Evolutionary conservation across 306 rosid genomes (phyloP), one percentile per base, ranked within the genome.

Genomic region (Ammopiptanthus mongolicus): DNA sequence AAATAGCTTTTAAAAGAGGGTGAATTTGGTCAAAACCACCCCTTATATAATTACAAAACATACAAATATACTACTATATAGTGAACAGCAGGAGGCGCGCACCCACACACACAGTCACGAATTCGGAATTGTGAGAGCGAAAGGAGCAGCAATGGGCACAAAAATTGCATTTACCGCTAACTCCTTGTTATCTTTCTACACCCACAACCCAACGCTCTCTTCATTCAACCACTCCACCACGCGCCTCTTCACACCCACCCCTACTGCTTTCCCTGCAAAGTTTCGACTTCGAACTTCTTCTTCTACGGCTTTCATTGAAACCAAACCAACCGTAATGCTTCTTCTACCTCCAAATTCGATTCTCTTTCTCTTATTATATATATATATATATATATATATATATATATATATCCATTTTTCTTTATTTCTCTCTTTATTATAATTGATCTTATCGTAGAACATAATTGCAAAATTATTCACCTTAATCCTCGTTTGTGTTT

Each of bases 241-340:
- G 5, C 48, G 88, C 28, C 69, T 61, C 64, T 59, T 76, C 78
- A 73, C 63, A 6, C 84, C 66, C 14, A 7, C 42, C 9, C 84
- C 66, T 18, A 7, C 60, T 44, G 25, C 64, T 73, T 82, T 74
- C 65, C 4, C 82, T 1, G 23, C 82, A 5, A 76, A 53, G 33
- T 56, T 74, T 56, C 88, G 52, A 33, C 52, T 66, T 64, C 73
- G 5, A 44, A 36, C 92, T 79, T 58, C 91, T 69, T 85, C 93
- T 70, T 85, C 93, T 8, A 55, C 85, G 5, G 62, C 83, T 69
- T 1, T 80, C 62, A 29, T 73, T 13, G 82, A 90, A 39, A 41
- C 88, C 77, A 79, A 58, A 0, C 71, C 82, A 63, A 18, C 70
- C 8, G 88, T 81, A 73, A 33, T 74, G 55, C 31, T 75, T 53